phyloP scores from a whole-genome alignment of 139 green algal species.

The Choricystis sp. region DNA sequence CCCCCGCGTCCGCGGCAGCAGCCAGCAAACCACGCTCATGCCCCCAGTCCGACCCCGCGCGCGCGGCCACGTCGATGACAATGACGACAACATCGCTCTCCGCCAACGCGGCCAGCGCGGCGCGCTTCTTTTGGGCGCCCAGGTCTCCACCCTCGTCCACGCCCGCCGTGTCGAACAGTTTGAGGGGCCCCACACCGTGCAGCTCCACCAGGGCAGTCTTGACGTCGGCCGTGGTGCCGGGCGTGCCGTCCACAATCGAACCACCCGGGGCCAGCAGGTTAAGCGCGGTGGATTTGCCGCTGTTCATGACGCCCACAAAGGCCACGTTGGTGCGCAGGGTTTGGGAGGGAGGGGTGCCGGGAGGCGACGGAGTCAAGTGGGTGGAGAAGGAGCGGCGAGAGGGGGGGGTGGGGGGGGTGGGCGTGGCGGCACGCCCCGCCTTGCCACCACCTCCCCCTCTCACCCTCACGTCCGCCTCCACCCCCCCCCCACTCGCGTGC shows the following conservation, averaged over 20 bases:
- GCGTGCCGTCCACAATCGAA: conserved; percentile 42
- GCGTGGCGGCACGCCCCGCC: not conserved
- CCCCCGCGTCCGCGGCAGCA: conserved; percentile 15
- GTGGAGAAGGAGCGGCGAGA: not conserved
- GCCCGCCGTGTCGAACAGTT: conserved; percentile 47
- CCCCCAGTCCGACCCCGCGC: conserved; percentile 14
- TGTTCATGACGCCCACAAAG: conserved; percentile 53
- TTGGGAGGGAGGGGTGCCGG: conserved; percentile 21
- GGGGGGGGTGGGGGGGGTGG: not conserved
- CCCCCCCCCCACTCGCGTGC: not conserved
- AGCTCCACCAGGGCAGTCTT: conserved; percentile 42
- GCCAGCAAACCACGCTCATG: conserved; percentile 13
- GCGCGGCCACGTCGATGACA: conserved; percentile 22
- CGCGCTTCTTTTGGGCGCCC: conserved; percentile 39
- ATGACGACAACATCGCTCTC: conserved; percentile 33
- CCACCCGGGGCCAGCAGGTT: conserved; percentile 39
- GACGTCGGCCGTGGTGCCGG: conserved; percentile 37
- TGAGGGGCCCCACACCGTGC: conserved; percentile 36
- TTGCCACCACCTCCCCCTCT: not conserved
- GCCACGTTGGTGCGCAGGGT: conserved; percentile 43
- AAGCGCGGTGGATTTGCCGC: conserved; percentile 46
- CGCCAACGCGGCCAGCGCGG: conserved; percentile 31
- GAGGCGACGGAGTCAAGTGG: not conserved
- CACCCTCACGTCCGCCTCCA: not conserved
- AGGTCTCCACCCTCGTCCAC: conserved; percentile 22